phyloP scores from a whole-genome alignment of 1,139 yeast species.

The Scheffersomyces illinoinensis region DNA sequence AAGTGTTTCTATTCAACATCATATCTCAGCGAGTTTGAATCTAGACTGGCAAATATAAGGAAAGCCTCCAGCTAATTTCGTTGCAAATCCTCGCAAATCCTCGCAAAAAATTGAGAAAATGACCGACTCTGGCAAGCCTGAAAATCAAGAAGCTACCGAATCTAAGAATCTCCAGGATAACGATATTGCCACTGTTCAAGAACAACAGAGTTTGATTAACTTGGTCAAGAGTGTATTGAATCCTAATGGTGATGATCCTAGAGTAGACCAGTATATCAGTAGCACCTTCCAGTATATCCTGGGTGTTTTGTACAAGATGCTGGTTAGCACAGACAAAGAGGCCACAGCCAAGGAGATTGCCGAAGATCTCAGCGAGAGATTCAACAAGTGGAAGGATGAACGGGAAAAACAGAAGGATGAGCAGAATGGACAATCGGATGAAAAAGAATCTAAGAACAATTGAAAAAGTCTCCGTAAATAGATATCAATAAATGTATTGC shows the following conservation, averaged over 20 bases:
- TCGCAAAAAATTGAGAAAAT: background rate
- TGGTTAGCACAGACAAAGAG: conserved; percentile 31
- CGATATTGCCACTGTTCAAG: conserved; percentile 3
- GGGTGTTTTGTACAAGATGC: conserved; percentile 30
- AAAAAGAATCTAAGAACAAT: background rate
- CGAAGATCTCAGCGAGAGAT: conserved; percentile 31
- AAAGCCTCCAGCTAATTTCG: no score
- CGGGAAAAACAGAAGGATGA: conserved; percentile 16
- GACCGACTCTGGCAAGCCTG: background rate
- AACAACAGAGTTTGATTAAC: conserved; percentile 18
- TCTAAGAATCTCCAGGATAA: conserved; percentile 1
- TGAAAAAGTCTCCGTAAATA: no score
- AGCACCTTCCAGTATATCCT: conserved; percentile 31
- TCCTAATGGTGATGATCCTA: conserved; percentile 30
- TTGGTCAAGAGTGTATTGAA: conserved; percentile 23
- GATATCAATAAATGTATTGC: background rate
- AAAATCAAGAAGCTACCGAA: conserved; percentile 12
- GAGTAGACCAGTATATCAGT: conserved; percentile 30
- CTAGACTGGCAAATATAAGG: no score
- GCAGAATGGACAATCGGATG: conserved; percentile 1
- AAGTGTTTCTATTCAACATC: no score
- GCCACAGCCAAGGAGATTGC: conserved; percentile 41
- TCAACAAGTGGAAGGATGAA: conserved; percentile 30
- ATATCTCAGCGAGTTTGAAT: no score
- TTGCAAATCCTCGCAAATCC: background rate